phyloP scores from a whole-genome alignment of 768 basidiomycete species.

The Auricularia heimuer region DNA sequence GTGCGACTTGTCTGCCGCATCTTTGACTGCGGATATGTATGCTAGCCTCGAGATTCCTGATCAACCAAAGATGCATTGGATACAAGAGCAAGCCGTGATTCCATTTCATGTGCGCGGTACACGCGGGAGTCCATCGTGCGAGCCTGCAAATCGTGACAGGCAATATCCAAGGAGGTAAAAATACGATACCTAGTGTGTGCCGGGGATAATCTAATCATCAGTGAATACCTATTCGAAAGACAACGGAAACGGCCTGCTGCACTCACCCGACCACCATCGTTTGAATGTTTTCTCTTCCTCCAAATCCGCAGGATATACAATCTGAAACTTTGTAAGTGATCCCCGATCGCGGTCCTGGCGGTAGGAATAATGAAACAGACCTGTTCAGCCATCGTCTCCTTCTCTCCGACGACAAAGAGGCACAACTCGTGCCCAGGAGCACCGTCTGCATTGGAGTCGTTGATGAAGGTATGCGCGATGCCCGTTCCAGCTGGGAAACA shows the following conservation, averaged over 20 bases:
- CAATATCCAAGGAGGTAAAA: neutral
- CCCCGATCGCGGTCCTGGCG: too few relatives aligned
- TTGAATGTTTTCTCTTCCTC: neutral
- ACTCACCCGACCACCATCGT: neutral
- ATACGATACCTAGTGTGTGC: neutral
- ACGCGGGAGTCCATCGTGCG: neutral
- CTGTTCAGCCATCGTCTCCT: neutral
- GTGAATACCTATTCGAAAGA: neutral
- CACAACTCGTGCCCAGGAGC: slow-evolving; percentile 10
- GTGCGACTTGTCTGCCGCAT: too few relatives aligned
- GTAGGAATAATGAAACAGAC: neutral
- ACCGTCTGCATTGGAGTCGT: slow-evolving; percentile 12
- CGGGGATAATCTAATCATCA: neutral
- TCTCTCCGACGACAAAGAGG: slow-evolving; percentile 15
- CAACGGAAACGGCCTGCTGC: neutral
- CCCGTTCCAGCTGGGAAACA: slow-evolving; percentile 14
- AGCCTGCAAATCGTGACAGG: neutral
- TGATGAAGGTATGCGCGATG: slow-evolving; percentile 14
- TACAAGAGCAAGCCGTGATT: too few relatives aligned
- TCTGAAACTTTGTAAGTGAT: neutral
- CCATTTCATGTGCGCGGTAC: neutral
- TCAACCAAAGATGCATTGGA: too few relatives aligned
- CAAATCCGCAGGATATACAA: neutral
- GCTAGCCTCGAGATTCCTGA: too few relatives aligned
- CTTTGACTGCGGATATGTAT: too few relatives aligned